Conservation (phyloP, 2,329 filamentous ascomycete species). For the Pseudogymnoascus sp. region DNA sequence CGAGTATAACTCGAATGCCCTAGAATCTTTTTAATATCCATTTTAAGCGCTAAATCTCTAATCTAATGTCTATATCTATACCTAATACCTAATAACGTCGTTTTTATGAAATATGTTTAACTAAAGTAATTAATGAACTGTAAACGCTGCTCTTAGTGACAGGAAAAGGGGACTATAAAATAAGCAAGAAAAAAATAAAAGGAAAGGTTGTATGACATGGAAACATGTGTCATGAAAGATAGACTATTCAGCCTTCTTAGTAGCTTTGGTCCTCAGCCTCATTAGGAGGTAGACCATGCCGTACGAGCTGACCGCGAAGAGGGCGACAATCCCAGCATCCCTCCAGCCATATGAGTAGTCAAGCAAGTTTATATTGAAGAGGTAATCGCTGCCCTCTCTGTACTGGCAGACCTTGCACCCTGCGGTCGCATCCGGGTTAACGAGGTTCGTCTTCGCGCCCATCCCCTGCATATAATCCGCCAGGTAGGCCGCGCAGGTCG, state of each 20-base stretch:
- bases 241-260: conserved; percentile 33
- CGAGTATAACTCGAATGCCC: too few relatives aligned
- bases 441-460: conserved; percentile 36
- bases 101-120: conserved; percentile 11
- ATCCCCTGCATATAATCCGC: conserved; percentile 37
- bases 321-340: conserved; percentile 43
- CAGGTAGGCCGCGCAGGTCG: conserved; percentile 52
- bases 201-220: conserved; percentile 50
- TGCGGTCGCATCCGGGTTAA: conserved; percentile 49
- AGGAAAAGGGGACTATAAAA: conserved; percentile 31
- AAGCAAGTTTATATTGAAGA: conserved; percentile 48
- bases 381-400: conserved; percentile 48
- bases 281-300: conserved; percentile 38
- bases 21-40: neutral
- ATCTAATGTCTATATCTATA: neutral
- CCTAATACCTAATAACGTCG: neutral
- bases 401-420: conserved; percentile 56
- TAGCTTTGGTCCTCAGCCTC: conserved; percentile 40
- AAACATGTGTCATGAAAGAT: conserved; percentile 28
- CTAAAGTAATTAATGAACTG: neutral
- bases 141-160: neutral
- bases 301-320: conserved; percentile 36
- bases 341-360: conserved; percentile 59
- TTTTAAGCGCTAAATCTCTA: neutral
- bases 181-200: conserved; percentile 16